Conservation (phyloP, 1,284 basidiomycete species). For the Heterobasidion irregulare region DNA sequence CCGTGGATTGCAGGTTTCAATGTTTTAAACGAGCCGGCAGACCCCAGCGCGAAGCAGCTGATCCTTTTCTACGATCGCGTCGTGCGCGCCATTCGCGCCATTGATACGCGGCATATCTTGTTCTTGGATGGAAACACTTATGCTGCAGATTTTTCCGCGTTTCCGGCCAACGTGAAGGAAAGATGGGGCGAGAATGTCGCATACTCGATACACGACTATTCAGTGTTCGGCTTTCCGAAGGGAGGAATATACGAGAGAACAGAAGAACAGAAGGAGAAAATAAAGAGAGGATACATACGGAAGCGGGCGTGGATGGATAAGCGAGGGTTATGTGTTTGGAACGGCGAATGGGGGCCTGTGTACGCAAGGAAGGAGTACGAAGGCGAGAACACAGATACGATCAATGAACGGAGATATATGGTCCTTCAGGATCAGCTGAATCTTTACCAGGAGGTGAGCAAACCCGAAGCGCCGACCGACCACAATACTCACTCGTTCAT, state of each 20-base stretch:
- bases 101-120: slow-evolving; percentile 58
- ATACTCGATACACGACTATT: slow-evolving; percentile 75
- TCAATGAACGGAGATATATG: slow-evolving; percentile 57
- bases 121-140: slow-evolving; percentile 72
- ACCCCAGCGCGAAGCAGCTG: slow-evolving; percentile 43
- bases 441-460: slow-evolving; percentile 53
- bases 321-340: slow-evolving; percentile 62
- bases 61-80: slow-evolving; percentile 57
- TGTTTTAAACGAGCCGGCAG: slow-evolving; percentile 70
- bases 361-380: slow-evolving; percentile 54
- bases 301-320: slow-evolving; percentile 66
- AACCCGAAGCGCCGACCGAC: neutral
- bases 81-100: slow-evolving; percentile 51
- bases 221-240: slow-evolving; percentile 59
- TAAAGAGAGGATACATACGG: slow-evolving; percentile 50
- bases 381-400: slow-evolving; percentile 46
- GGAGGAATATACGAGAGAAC: slow-evolving; percentile 42
- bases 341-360: slow-evolving; percentile 70
- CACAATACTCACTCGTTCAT: neutral
- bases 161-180: slow-evolving; percentile 44
- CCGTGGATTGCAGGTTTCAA: slow-evolving; percentile 69
- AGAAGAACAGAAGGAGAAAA: slow-evolving; percentile 41
- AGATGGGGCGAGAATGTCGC: slow-evolving; percentile 50
- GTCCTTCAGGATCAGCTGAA: slow-evolving; percentile 69
- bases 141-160: slow-evolving; percentile 66